A percentile compares a stretch with the other conserved stretches of the same genome.
These are phyloP conservation scores for Teunomyces aglyptinius DNA, from an alignment of 805 yeast species.

Conservation along the genomic window DNA sequence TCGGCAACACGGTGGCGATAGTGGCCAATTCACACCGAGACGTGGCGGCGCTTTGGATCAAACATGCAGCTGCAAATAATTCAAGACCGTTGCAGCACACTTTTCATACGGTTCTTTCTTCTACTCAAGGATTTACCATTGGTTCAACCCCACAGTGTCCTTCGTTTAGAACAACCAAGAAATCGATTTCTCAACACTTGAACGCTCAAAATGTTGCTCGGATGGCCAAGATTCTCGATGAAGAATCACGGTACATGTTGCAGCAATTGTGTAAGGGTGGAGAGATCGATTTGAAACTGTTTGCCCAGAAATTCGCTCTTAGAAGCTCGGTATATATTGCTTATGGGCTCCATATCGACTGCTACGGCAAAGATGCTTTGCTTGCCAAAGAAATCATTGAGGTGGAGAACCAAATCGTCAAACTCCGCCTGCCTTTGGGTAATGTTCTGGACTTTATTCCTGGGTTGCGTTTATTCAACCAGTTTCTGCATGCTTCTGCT, in stretches of 20 bases:
- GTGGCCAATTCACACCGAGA: constrained; percentile 67
- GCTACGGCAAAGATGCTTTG: constrained; percentile 29
- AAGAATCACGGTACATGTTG: constrained; percentile 32
- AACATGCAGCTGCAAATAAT: constrained; percentile 47
- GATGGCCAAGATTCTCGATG: constrained; percentile 34
- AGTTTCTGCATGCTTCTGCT: constrained; percentile 13
- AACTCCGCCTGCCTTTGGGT: constrained; percentile 55
- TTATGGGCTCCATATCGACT: constrained; percentile 51
- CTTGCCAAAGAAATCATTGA: constrained; percentile 52
- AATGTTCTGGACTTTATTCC: constrained; percentile 58
- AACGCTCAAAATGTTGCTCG: constrained; percentile 34
- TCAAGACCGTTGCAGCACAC: constrained; percentile 69
- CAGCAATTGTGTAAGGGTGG: constrained; percentile 9
- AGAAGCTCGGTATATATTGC: constrained; percentile 50
- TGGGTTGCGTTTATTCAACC: constrained; percentile 32
- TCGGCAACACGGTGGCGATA: constrained; percentile 57
- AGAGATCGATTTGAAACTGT: constrained; percentile 41
- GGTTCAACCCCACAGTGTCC: constrained; percentile 63
- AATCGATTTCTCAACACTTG: constrained; percentile 46
- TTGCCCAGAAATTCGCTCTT: constrained; percentile 51
- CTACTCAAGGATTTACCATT: constrained; percentile 56
- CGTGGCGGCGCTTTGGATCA: constrained; percentile 52
- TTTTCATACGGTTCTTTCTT: constrained; percentile 61
- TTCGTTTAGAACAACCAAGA: constrained; percentile 47
- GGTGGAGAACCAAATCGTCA: constrained; percentile 57